A percentile compares a stretch with the other conserved stretches of the same genome.
phyloP scores from a whole-genome alignment of 2,329 filamentous ascomycete species.

The Hypoxylon sp. region DNA sequence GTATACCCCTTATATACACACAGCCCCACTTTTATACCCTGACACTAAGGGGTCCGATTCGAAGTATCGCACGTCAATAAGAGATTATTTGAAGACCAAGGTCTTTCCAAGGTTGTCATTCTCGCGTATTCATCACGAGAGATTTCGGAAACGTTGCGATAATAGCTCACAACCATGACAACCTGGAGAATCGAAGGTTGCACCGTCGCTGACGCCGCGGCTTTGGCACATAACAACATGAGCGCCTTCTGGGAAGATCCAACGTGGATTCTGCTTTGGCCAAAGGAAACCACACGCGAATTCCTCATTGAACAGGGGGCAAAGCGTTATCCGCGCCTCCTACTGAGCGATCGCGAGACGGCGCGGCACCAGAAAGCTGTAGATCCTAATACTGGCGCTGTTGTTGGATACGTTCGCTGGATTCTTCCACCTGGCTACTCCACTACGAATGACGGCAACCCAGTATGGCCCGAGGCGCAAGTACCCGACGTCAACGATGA shows the following conservation, averaged over 20 bases:
- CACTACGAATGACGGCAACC: not conserved
- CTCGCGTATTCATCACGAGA: not conserved
- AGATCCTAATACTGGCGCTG: constrained; percentile 19
- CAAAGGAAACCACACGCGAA: constrained; percentile 23
- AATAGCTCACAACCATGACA: not conserved
- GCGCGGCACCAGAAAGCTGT: constrained; percentile 34
- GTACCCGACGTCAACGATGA: constrained; percentile 4
- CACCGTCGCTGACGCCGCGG: constrained; percentile 43
- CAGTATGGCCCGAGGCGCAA: constrained; percentile 20
- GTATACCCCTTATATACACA: too few relatives aligned
- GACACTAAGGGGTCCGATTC: too few relatives aligned
- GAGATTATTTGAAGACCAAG: not conserved
- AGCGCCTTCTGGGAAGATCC: constrained; percentile 48
- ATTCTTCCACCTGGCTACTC: constrained; percentile 9
- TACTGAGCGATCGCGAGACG: constrained; percentile 22
- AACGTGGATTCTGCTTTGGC: constrained; percentile 46
- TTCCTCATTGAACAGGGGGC: constrained; percentile 27
- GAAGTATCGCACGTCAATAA: not conserved
- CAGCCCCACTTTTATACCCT: too few relatives aligned
- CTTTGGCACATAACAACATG: constrained; percentile 48
- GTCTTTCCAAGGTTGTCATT: not conserved
- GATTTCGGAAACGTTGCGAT: not conserved
- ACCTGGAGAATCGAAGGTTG: constrained; percentile 35
- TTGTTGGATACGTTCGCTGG: constrained; percentile 35
- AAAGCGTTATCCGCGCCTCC: constrained; percentile 27